Evolutionary conservation across 331 rosid genomes (phyloP), one percentile per base, ranked within the genome.

Genomic region (Malus hybrid): DNA sequence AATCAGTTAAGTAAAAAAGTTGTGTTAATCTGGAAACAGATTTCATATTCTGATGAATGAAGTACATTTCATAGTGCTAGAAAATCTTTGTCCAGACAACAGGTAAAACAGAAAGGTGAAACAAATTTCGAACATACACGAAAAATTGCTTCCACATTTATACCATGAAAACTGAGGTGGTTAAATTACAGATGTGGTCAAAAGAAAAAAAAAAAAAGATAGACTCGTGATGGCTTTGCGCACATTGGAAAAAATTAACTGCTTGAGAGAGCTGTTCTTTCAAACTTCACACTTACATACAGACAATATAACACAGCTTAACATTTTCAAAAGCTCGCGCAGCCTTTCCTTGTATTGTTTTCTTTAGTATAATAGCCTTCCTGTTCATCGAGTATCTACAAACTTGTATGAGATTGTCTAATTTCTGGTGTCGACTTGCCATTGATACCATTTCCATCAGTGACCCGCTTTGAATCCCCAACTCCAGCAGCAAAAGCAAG

Each of bases 401-500:
- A 75, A 55, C 56, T 63, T 6, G 15, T 24, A 42, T 26, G 80
- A 22, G 57, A 75, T 30, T 30, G 79, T 50, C 48, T 71, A 6
- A 64, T n/a, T 33, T 80, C 65, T 24, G 71, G 1, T 0, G 66
- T 32, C 24, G 36, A 58, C 44, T 63, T 58, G 56, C 68, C 80
- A 11, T 10, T 63, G 60, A 72, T 75, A 39, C 70, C 72, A 6
- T 74, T 74, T 68, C 30, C 77, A 20, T 75, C 78, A 7, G 71
- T 75, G 65, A 74, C 81, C 7, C 79, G 70, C 55, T 71, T 78
- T 15, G 86, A 82, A 67, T 80, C 82, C 65, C 84, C 86, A 71
- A 77, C 79, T 75, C 79, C 81, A 20, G 77, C 44, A 62, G 81
- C 81, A 63, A 63, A 58, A 55, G 78, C 78, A 33, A 75, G 76